Evolutionary conservation across 352 stramenopile genomes (phyloP).

Genomic region (Phytophthora citrophthora): DNA sequence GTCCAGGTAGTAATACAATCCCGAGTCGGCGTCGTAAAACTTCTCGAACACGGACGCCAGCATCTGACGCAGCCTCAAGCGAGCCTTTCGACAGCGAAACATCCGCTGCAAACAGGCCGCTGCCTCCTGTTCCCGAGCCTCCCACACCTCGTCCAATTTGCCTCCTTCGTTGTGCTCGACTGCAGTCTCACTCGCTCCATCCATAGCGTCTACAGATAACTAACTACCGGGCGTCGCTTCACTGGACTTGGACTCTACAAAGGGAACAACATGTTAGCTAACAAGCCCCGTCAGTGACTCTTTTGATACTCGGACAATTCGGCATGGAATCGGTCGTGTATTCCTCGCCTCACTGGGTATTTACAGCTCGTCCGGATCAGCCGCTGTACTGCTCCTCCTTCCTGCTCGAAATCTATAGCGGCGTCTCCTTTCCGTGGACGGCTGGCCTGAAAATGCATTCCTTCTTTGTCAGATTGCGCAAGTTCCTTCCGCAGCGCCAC

Average conservation of each 20-base stretch:
- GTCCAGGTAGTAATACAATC: slow-evolving; percentile 78
- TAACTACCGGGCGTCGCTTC: slow-evolving; percentile 20
- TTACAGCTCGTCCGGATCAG: slow-evolving; percentile 24
- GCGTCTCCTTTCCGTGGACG: slow-evolving; percentile 2
- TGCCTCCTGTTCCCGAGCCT: slow-evolving; percentile 23
- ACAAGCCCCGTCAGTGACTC: not conserved
- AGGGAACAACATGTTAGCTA: slow-evolving; percentile 16
- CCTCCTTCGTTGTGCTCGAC: slow-evolving; percentile 21
- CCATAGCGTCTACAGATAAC: slow-evolving; percentile 15
- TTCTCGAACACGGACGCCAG: slow-evolving; percentile 70
- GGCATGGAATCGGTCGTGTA: slow-evolving; percentile 33
- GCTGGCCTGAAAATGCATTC: slow-evolving; percentile 27
- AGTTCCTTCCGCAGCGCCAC: slow-evolving; percentile 42
- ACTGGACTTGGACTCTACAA: not conserved
- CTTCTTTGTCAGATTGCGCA: slow-evolving; percentile 32
- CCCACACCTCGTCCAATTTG: slow-evolving; percentile 18
- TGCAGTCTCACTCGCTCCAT: slow-evolving; percentile 14
- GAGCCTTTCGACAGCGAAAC: slow-evolving; percentile 59
- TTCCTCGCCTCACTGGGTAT: slow-evolving; percentile 31
- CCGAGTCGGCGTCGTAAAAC: slow-evolving; percentile 75
- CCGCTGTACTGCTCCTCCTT: slow-evolving; percentile 19
- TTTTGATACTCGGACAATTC: slow-evolving; percentile 6
- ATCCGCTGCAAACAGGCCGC: slow-evolving; percentile 64
- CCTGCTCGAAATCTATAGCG: slow-evolving; percentile 37
- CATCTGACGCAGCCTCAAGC: slow-evolving; percentile 45